Conservation (phyloP, 148 eudicot species). For the Rhododendron simsii region DNA sequence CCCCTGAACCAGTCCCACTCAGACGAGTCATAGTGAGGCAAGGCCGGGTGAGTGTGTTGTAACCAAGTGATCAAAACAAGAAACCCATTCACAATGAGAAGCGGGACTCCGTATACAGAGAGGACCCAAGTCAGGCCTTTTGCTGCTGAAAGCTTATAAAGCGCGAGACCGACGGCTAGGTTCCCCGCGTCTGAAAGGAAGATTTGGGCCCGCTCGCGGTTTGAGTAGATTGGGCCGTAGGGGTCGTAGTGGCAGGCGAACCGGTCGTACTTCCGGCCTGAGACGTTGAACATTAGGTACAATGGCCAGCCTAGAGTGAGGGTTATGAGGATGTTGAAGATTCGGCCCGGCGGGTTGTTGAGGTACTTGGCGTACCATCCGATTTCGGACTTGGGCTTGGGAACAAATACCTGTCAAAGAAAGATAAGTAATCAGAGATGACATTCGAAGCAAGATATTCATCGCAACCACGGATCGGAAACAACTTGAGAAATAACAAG, state of each 20-base stretch:
- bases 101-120: slow-evolving; percentile 60
- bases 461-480: too few species aligned
- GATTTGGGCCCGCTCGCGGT: slow-evolving; percentile 63
- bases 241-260: slow-evolving; percentile 92
- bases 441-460: too few species aligned
- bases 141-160: slow-evolving; percentile 42
- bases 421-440: too few species aligned
- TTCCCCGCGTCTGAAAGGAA: slow-evolving; percentile 64
- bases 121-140: slow-evolving; percentile 67
- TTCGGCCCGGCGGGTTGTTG: slow-evolving; percentile 61
- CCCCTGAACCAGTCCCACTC: slow-evolving; percentile 96
- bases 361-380: slow-evolving; percentile 50
- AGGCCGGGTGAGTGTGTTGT: slow-evolving; percentile 77
- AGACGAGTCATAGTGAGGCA: slow-evolving; percentile 77
- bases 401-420: slow-evolving; percentile 54
- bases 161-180: slow-evolving; percentile 38
- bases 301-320: background rate
- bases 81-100: slow-evolving; percentile 71
- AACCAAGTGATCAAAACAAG: slow-evolving; percentile 70
- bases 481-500: too few species aligned
- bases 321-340: background rate
- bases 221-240: slow-evolving; percentile 60
- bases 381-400: slow-evolving; percentile 38
- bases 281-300: background rate
- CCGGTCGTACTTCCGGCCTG: slow-evolving; percentile 11